These are phyloP conservation scores for Phytophthora megakarya DNA, from an alignment of 352 stramenopile genomes.

Conservation along the genomic window DNA sequence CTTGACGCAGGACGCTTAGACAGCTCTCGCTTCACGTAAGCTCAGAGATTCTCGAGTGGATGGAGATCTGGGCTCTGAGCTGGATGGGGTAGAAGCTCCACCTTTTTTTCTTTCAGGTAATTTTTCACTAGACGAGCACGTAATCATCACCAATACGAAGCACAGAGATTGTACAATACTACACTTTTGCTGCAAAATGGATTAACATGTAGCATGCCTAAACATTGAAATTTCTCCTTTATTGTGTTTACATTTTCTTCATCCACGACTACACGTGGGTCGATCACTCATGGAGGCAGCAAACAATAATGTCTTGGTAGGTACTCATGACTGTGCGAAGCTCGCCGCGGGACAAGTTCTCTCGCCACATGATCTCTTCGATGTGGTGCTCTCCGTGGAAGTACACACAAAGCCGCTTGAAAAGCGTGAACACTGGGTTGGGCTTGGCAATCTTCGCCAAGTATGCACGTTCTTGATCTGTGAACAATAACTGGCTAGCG, in stretches of 20 bases:
- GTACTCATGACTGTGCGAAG: conserved; percentile 80
- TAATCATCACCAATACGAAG: too few relatives aligned
- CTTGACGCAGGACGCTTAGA: too few relatives aligned
- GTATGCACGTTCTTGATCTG: conserved; percentile 73
- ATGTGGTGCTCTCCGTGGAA: conserved; percentile 88
- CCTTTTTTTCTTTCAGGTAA: too few relatives aligned
- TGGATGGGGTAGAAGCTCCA: too few relatives aligned
- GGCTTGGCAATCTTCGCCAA: conserved; percentile 82
- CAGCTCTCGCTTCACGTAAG: too few relatives aligned
- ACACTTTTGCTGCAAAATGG: too few relatives aligned
- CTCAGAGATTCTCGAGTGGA: too few relatives aligned
- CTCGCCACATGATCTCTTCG: conserved; percentile 91
- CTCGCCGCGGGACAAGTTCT: conserved; percentile 83
- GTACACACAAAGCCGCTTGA: conserved; percentile 83
- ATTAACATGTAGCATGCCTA: too few relatives aligned
- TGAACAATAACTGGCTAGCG: conserved; percentile 52
- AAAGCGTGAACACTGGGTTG: conserved; percentile 79
- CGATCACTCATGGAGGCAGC: conserved; percentile 73
- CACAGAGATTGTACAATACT: too few relatives aligned
- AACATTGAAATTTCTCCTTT: neutral
- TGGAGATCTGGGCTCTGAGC: too few relatives aligned
- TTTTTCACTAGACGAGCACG: too few relatives aligned
- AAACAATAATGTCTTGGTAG: conserved; percentile 88
- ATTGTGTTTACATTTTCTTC: neutral
- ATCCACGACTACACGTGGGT: neutral